Evolutionary conservation across 768 basidiomycete genomes (phyloP).

Genomic region (Russula compacta): DNA sequence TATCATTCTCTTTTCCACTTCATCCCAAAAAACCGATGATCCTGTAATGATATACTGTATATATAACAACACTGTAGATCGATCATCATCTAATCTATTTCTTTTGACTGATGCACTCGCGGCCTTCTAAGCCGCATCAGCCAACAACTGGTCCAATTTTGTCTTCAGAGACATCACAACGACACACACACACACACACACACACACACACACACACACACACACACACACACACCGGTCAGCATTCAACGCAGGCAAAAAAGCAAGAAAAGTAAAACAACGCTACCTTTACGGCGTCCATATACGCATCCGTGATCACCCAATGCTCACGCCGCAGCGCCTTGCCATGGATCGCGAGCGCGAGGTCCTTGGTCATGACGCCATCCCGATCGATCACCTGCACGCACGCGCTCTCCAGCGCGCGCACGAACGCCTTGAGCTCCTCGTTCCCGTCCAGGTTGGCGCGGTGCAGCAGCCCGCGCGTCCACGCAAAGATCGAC

Average conservation of each 20-base stretch:
- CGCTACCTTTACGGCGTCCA: slow-evolving; percentile 88
- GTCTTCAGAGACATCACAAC: neutral
- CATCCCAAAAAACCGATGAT: no score
- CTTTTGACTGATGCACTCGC: neutral
- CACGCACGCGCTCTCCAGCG: slow-evolving; percentile 80
- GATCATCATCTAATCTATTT: neutral
- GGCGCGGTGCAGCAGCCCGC: slow-evolving; percentile 86
- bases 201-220: no score
- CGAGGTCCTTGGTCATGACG: slow-evolving; percentile 96
- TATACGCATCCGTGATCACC: slow-evolving; percentile 90
- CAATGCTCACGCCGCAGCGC: slow-evolving; percentile 89
- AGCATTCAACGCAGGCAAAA: neutral
- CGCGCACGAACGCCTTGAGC: slow-evolving; percentile 63
- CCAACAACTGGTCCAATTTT: slow-evolving; percentile 9
- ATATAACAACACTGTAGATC: neutral
- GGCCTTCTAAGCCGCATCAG: neutral
- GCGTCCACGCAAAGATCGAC: slow-evolving; percentile 98
- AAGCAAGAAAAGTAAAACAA: neutral
- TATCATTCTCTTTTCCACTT: no score
- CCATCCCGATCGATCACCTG: slow-evolving; percentile 87
- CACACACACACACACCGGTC: no score
- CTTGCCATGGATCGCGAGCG: slow-evolving; percentile 88
- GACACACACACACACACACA: no score
- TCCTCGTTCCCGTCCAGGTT: slow-evolving; percentile 80
- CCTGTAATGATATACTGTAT: neutral